These are phyloP conservation scores for Tilletia caries DNA, from an alignment of 1,284 basidiomycete genomes.

Conservation along the genomic window DNA sequence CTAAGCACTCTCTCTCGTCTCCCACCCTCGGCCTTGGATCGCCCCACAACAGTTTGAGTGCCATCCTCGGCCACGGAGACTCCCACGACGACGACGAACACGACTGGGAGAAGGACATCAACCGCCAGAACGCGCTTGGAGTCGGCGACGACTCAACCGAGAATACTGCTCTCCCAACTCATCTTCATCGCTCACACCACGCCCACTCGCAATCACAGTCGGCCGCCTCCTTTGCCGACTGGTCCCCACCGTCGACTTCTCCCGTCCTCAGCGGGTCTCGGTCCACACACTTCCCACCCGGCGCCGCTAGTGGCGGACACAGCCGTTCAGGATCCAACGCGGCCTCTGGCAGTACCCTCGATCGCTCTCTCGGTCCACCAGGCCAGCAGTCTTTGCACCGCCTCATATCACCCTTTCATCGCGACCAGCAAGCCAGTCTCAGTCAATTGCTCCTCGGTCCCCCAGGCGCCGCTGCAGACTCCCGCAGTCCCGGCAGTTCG, in stretches of 20 bases:
- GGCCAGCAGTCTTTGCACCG: background rate
- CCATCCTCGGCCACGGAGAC: background rate
- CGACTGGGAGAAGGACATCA: slow-evolving; percentile 4
- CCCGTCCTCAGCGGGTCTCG: background rate
- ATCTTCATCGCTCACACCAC: background rate
- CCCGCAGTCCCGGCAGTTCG: background rate
- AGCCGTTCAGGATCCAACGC: background rate
- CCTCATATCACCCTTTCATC: background rate
- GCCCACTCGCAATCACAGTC: background rate
- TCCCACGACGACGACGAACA: slow-evolving; percentile 10
- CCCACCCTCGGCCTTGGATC: background rate
- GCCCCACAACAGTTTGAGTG: slow-evolving; percentile 2
- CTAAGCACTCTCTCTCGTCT: background rate
- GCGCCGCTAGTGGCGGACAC: background rate
- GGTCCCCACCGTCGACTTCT: slow-evolving; percentile 4
- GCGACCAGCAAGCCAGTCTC: slow-evolving; percentile 9
- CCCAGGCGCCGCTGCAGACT: background rate
- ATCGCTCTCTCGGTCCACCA: no score
- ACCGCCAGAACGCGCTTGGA: slow-evolving; percentile 1
- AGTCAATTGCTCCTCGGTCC: slow-evolving; percentile 6
- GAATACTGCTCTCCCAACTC: background rate
- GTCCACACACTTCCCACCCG: background rate
- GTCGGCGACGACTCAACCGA: background rate
- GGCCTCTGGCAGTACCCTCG: no score
- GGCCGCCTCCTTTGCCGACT: slow-evolving; percentile 11